Conservation (phyloP, 495 filamentous ascomycete species). For the Aspergillus hancockii region DNA sequence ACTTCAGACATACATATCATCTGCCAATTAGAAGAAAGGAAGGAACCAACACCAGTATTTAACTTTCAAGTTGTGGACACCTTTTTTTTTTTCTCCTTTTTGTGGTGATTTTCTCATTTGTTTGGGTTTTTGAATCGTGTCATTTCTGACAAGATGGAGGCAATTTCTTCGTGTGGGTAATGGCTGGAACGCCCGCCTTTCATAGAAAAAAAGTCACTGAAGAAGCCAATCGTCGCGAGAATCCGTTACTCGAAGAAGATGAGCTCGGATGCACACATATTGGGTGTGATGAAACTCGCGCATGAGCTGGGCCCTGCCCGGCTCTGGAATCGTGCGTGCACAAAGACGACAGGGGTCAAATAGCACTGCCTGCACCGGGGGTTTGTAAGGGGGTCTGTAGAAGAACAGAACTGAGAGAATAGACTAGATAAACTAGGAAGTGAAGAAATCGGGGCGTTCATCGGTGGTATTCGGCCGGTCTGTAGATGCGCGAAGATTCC, state of each 20-base stretch:
- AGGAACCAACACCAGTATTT: background rate
- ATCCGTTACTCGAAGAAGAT: too few relatives aligned
- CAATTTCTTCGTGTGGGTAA: background rate
- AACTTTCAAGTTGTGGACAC: slow-evolving; percentile 1
- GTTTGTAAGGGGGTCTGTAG: background rate
- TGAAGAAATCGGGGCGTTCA: slow-evolving; percentile 20
- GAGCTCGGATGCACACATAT: background rate
- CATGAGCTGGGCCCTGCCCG: background rate
- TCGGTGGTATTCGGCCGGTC: slow-evolving; percentile 34
- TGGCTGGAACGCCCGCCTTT: background rate
- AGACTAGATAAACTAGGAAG: background rate
- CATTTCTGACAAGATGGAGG: background rate
- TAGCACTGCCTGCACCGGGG: slow-evolving; percentile 1
- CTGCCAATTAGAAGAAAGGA: background rate
- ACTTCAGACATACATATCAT: background rate
- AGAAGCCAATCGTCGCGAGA: too few relatives aligned
- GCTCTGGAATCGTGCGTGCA: background rate
- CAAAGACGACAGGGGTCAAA: background rate
- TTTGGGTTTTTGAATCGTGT: background rate
- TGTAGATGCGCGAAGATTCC: slow-evolving; percentile 32
- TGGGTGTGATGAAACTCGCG: background rate
- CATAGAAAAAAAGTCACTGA: too few relatives aligned
- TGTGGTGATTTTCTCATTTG: background rate
- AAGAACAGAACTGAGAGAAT: background rate
- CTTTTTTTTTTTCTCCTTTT: slow-evolving; percentile 7